Base-by-base conservation (phyloP, 163 green algal genomes). In the Picocystis sp. region DNA sequence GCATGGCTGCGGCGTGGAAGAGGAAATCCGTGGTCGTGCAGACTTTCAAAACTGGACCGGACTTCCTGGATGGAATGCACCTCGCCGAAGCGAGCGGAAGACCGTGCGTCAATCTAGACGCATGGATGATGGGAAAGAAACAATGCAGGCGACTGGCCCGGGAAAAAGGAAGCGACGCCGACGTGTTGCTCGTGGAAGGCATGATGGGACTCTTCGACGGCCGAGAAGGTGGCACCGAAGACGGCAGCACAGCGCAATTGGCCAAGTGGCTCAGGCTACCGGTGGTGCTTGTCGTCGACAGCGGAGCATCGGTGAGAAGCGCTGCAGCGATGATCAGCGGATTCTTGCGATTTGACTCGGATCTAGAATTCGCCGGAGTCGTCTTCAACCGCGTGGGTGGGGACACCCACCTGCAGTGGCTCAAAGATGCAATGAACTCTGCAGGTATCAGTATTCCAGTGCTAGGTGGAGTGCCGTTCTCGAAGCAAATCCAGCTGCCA, bases 241-340 rank as follows among this genome's bases (percentile, higher is more conserved):
- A 56, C n/a, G 83, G 83, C 50, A 86, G 66, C 61, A 93, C 83
- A 11, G 81, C 81, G 17, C 61, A 90, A 58, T 60, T 93, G 50
- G 81, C 84, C 34, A 83, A 87, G 60, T 76, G 69, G 74, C 67
- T 90, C 47, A 67, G 61, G 8, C 76, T 71, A 42, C 80, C 83
- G 2, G 83, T 93, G 13, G 23, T 93, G 56, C 66, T 93, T 34
- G 81, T 92, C 0, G 47, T 93, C 43, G 83, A 93, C 67, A 82
- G 76, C 61, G 79, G 54, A 44, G 64, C 70, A 2, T 57, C 89
- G 43, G 70, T 72, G 1, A 69, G 81, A 10, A 78, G 55, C 21
- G 76, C 70, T 1, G 84, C 78, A 17, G 83, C 83, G 3, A 55
- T 89, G 41, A 57, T 87, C 19, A 79, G 79, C 38, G 81, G 81